phyloP scores from a whole-genome alignment of 371 early-diverging fungal species.

The Mortierella sp. region DNA sequence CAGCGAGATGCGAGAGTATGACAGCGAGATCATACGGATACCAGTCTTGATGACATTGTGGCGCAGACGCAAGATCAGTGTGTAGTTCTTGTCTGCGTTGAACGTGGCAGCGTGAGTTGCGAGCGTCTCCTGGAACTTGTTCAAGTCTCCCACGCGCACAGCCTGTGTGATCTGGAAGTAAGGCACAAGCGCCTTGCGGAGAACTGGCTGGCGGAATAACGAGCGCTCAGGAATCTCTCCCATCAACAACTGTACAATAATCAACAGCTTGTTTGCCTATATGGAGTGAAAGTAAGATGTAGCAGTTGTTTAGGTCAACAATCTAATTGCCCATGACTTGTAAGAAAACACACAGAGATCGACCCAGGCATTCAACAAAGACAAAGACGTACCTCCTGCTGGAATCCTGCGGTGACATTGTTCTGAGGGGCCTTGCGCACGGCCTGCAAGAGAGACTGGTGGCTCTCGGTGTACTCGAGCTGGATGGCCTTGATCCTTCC shows the following conservation, averaged over 20 bases:
- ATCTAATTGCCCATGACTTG: too few species aligned
- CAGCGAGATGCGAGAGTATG: conserved; percentile 97
- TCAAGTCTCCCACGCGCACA: conserved; percentile 95
- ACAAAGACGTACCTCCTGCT: conserved; percentile 78
- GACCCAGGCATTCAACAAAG: neutral
- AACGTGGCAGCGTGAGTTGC: conserved; percentile 81
- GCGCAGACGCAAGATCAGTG: conserved; percentile 93
- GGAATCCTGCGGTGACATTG: conserved; percentile 92
- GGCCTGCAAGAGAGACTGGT: conserved; percentile 90
- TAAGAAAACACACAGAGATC: neutral
- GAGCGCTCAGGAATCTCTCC: conserved; percentile 98
- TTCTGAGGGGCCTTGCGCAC: conserved; percentile 96
- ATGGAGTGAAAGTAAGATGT: neutral
- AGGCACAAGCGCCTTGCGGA: conserved; percentile 88
- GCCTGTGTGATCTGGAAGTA: conserved; percentile 96
- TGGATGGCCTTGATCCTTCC: conserved; percentile 96
- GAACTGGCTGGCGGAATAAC: conserved; percentile 87
- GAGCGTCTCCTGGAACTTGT: conserved; percentile 92
- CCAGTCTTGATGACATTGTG: conserved; percentile 99
- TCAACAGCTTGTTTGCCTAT: conserved; percentile 90
- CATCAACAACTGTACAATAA: conserved; percentile 96
- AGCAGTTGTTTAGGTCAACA: neutral
- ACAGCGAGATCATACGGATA: conserved; percentile 94
- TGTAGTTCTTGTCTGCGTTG: conserved; percentile 90
- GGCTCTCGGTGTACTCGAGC: conserved; percentile 94